Evolutionary conservation across 257 asterid genomes (phyloP).

Genomic region (Prunella vulgaris): DNA sequence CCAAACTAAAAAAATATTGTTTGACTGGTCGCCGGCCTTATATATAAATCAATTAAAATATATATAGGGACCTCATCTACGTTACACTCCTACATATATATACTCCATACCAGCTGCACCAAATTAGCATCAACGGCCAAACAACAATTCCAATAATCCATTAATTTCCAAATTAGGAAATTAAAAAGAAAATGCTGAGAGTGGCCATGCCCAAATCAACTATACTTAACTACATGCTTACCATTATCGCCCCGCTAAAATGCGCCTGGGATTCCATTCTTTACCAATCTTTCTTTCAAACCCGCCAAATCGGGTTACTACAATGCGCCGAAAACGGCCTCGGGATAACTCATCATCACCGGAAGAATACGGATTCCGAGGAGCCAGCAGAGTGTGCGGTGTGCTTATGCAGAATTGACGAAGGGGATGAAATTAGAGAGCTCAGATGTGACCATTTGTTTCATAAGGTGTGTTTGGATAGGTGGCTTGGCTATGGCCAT

Average conservation of each 20-base stretch:
- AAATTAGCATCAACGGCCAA: too few species aligned
- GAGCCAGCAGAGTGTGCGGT: slow-evolving; percentile 21
- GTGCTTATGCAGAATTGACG: slow-evolving; percentile 25
- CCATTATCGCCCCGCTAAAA: slow-evolving; percentile 8
- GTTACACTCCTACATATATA: neutral
- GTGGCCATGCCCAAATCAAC: slow-evolving; percentile 13
- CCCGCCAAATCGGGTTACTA: neutral
- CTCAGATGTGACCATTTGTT: slow-evolving; percentile 24
- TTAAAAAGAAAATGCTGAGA: slow-evolving; percentile 13
- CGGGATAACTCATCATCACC: neutral
- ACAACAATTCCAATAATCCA: neutral
- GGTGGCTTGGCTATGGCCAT: slow-evolving; percentile 30
- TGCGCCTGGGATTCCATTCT: slow-evolving; percentile 25
- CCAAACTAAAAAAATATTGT: neutral
- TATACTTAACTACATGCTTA: neutral
- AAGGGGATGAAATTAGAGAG: slow-evolving; percentile 27
- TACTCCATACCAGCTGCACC: neutral
- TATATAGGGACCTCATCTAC: neutral
- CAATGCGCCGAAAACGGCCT: neutral
- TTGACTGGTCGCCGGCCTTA: neutral
- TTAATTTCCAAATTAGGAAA: neutral
- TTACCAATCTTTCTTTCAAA: slow-evolving; percentile 22
- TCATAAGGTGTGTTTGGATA: slow-evolving; percentile 26
- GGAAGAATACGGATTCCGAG: neutral
- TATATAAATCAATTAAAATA: neutral